Evolutionary conservation across 2,329 filamentous ascomycete genomes (phyloP).

Genomic region (Colletotrichum acutatum): DNA sequence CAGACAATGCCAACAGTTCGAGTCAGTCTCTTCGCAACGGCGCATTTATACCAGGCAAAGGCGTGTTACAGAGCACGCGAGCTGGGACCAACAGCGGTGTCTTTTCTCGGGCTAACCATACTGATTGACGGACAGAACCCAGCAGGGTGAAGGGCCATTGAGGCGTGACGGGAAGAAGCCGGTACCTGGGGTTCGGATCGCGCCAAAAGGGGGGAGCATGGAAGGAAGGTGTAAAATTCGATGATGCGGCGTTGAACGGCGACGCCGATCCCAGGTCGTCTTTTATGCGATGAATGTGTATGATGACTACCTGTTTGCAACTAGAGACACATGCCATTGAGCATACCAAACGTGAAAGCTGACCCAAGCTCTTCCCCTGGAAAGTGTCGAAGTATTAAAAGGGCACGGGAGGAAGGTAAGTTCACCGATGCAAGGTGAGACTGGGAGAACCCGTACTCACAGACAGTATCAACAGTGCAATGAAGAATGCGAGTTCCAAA

Average conservation of each 20-base stretch:
- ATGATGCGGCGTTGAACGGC: neutral
- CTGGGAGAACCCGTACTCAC: neutral
- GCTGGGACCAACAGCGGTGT: too few relatives aligned
- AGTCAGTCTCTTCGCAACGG: neutral
- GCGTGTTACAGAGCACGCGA: neutral
- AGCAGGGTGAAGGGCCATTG: neutral
- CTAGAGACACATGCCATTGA: neutral
- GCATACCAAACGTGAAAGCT: neutral
- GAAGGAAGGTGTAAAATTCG: neutral
- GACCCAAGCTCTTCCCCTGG: neutral
- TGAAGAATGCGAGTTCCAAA: neutral
- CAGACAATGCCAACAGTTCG: neutral
- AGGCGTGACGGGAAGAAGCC: neutral
- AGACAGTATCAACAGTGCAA: neutral
- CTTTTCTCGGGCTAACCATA: too few relatives aligned
- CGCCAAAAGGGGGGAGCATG: neutral
- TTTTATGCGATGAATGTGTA: neutral
- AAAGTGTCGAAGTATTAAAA: neutral
- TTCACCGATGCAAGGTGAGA: too few relatives aligned
- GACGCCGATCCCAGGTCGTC: neutral
- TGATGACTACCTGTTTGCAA: neutral
- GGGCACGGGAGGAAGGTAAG: too few relatives aligned
- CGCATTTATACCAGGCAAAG: neutral
- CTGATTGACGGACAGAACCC: neutral
- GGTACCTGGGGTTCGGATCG: slow-evolving; percentile 2